Base-by-base conservation (phyloP, 345 rosid species). In the Ailanthus altissimus region DNA sequence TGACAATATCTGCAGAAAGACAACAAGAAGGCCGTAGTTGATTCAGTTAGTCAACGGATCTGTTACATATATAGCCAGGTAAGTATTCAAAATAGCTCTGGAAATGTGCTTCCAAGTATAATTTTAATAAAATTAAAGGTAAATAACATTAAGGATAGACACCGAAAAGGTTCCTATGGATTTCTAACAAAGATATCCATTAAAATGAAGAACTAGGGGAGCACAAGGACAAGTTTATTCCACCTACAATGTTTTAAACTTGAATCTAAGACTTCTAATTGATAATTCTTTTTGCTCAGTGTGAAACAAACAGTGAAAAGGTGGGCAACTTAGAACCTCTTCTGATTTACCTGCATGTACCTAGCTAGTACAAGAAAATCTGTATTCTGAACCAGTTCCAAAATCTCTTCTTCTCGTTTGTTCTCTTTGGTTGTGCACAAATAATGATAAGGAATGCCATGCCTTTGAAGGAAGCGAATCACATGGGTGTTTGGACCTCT, bases 281-380 rank as follows among this genome's bases (percentile, higher is more conserved):
- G 12, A 59, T 26, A 53, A 65, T 11, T 38, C 8, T 72, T 69
- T 28, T 47, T 36, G 7, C 45, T 45, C 54, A 38, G 21, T 42
- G 32, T 64, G 32, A 67, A 79, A 70, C 23, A 63, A 54, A 20
- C 50, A 54, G 51, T 54, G 25, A 53, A 26, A 51, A 28, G 67
- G 26, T 26, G 28, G 25, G 58, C 56, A 11, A 67, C 57, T 56
- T 25, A 49, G 70, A 74, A 78, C 25, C 74, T 74, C 43, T 56
- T 46, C 50, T 76, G 65, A 78, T 77, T 88, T 86, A 96, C 99
- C 98, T 96, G 99, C 98, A 96, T 96, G 83, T 96, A 96, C 86
- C 98, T 92, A 64, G 98, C 99, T 42, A 93, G 98, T 67, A 96
- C 95, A 73, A 96, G 65, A 80, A 96, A 96, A 82, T 96, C 97